Percentiles rank a stretch among this genome's conserved stretches.
Evolutionary conservation across 768 basidiomycete genomes (phyloP).

Genomic region (Macrolepiota albuminosa): DNA sequence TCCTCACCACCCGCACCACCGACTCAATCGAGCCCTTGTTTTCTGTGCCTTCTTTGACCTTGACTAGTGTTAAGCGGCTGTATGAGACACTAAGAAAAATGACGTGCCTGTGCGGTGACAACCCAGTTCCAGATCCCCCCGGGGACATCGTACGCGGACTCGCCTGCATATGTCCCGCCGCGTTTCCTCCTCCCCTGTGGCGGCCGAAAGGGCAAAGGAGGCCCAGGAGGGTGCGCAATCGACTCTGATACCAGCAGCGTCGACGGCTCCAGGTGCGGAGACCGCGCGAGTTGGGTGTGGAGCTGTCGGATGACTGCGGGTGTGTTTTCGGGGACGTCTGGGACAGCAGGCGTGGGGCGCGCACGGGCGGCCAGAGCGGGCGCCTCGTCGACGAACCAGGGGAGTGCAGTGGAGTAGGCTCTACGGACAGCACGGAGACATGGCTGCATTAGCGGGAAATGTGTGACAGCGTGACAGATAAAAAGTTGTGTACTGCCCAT

Average conservation of each 20-base stretch:
- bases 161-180: slow-evolving; percentile 64
- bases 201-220: slow-evolving; percentile 48
- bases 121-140: slow-evolving; percentile 76
- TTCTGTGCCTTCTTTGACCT: slow-evolving; percentile 87
- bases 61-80: slow-evolving; percentile 3
- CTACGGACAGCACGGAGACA: slow-evolving; percentile 6
- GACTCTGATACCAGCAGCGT: slow-evolving; percentile 53
- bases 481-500: slow-evolving; percentile 27
- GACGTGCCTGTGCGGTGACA: slow-evolving; percentile 61
- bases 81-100: background rate
- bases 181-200: slow-evolving; percentile 63
- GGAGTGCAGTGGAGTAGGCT: slow-evolving; percentile 22
- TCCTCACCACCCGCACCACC: slow-evolving; percentile 64
- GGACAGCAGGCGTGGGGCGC: slow-evolving; percentile 22
- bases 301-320: slow-evolving; percentile 51
- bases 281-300: slow-evolving; percentile 49
- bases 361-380: slow-evolving; percentile 20
- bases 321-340: slow-evolving; percentile 46
- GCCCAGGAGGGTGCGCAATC: slow-evolving; percentile 45
- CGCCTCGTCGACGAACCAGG: slow-evolving; percentile 66
- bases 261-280: slow-evolving; percentile 66
- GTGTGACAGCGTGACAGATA: slow-evolving; percentile 13
- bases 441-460: slow-evolving; percentile 13
- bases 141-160: slow-evolving; percentile 47
- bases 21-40: slow-evolving; percentile 73